phyloP scores from a whole-genome alignment of 208 protist species.

The Trypanosoma vivax region DNA sequence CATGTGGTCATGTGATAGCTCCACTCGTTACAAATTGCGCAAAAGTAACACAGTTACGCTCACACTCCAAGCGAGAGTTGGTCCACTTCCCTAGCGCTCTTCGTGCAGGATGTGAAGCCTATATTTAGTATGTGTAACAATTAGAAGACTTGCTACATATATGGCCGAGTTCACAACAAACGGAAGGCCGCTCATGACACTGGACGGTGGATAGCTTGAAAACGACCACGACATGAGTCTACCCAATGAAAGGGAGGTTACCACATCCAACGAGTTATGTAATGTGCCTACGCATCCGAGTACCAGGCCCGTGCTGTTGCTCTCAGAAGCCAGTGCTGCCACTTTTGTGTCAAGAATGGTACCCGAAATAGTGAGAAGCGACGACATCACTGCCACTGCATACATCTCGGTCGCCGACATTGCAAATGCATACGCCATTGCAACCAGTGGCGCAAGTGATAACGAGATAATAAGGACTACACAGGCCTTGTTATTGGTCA shows the following conservation, averaged over 20 bases:
- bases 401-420: slow-evolving; percentile 22
- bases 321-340: slow-evolving; percentile 20
- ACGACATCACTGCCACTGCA: slow-evolving; percentile 13
- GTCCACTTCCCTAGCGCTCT: neutral
- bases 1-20: too few species aligned
- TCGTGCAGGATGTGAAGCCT: too few species aligned
- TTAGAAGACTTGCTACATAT: slow-evolving; percentile 11
- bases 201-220: slow-evolving; percentile 4
- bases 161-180: slow-evolving; percentile 29
- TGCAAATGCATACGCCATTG: slow-evolving; percentile 13
- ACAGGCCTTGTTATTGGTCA: slow-evolving; percentile 22
- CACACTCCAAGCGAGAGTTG: neutral
- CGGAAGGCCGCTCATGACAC: slow-evolving; percentile 27
- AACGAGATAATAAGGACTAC: slow-evolving; percentile 19
- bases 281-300: slow-evolving; percentile 33
- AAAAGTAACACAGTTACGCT: neutral
- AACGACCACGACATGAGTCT: slow-evolving; percentile 30
- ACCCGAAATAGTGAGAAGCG: slow-evolving; percentile 16
- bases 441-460: slow-evolving; percentile 11
- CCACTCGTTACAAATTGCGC: neutral
- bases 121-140: slow-evolving; percentile 32
- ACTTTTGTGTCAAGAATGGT: slow-evolving; percentile 34
- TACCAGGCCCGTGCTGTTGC: slow-evolving; percentile 22
- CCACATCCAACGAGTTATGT: slow-evolving; percentile 29
- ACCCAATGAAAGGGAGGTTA: slow-evolving; percentile 25